phyloP scores from a whole-genome alignment of 129 eudicot species.

The Helianthus annuus region DNA sequence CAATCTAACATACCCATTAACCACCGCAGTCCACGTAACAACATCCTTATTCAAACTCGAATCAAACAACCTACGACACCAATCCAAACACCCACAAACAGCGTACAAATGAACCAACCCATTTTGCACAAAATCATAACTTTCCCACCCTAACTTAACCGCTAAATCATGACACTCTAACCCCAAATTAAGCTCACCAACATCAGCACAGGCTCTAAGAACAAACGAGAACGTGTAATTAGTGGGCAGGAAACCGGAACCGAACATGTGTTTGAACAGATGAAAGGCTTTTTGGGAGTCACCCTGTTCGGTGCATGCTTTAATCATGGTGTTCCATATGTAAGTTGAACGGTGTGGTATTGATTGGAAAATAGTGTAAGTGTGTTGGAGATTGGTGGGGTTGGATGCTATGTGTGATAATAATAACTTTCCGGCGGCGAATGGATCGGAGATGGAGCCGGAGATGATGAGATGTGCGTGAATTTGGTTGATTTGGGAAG shows the following conservation, averaged over 20 bases:
- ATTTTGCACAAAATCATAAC: constrained; percentile 76
- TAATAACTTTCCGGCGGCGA: constrained; percentile 61
- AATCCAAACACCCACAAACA: constrained; percentile 35
- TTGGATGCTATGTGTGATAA: constrained; percentile 25
- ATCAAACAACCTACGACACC: constrained; percentile 62
- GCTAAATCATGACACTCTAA: constrained; percentile 49
- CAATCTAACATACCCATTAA: constrained; percentile 54
- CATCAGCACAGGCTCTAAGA: constrained; percentile 61
- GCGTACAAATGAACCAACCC: constrained; percentile 77
- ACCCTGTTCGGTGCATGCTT: constrained; percentile 42
- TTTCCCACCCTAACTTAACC: constrained; percentile 70
- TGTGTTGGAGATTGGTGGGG: constrained; percentile 29
- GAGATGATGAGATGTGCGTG: constrained; percentile 68
- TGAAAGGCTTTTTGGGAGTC: constrained; percentile 38
- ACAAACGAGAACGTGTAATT: constrained; percentile 77
- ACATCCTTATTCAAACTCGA: constrained; percentile 52
- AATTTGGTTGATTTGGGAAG: constrained; percentile 57
- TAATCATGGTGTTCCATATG: constrained; percentile 70
- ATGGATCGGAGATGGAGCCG: constrained; percentile 62
- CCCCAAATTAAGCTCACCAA: constrained; percentile 46
- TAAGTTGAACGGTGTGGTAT: constrained; percentile 51
- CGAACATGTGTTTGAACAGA: constrained; percentile 47
- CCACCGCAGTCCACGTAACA: constrained; percentile 66
- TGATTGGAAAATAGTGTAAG: constrained; percentile 38
- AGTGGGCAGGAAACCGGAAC: constrained; percentile 40